Conservation (phyloP, 2,329 filamentous ascomycete species). For the Coniella lustricola region DNA sequence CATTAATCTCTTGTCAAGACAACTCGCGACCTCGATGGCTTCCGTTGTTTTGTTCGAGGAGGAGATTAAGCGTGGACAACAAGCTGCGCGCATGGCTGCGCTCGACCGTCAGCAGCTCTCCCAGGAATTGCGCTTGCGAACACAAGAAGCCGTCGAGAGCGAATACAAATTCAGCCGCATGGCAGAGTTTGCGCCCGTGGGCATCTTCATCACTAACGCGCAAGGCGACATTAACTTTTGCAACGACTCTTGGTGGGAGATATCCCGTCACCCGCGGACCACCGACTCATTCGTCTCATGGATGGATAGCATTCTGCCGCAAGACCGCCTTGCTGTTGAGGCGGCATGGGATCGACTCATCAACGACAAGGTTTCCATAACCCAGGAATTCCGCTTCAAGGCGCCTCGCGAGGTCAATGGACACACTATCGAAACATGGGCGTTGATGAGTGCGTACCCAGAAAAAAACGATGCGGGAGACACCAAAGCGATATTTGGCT, state of each 20-base stretch:
- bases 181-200: slow-evolving; percentile 77
- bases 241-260: slow-evolving; percentile 73
- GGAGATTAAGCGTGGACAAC: slow-evolving; percentile 68
- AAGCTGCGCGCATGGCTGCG: slow-evolving; percentile 66
- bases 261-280: slow-evolving; percentile 58
- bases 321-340: slow-evolving; percentile 55
- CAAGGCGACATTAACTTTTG: slow-evolving; percentile 67
- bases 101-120: slow-evolving; percentile 72
- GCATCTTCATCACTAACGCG: slow-evolving; percentile 76
- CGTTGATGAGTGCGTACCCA: slow-evolving; percentile 68
- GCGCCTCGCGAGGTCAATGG: slow-evolving; percentile 54
- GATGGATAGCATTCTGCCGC: slow-evolving; percentile 65
- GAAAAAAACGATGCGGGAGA: slow-evolving; percentile 58
- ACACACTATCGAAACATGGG: slow-evolving; percentile 63
- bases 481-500: slow-evolving; percentile 70
- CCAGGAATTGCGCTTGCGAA: slow-evolving; percentile 61
- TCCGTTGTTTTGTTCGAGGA: slow-evolving; percentile 79
- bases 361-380: slow-evolving; percentile 54
- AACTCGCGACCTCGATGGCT: slow-evolving; percentile 71
- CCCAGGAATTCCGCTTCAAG: slow-evolving; percentile 70
- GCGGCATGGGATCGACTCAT: slow-evolving; percentile 53
- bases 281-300: slow-evolving; percentile 55
- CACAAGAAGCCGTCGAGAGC: slow-evolving; percentile 55
- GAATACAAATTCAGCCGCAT: slow-evolving; percentile 77
- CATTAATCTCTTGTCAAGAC: slow-evolving; percentile 64